Base-by-base conservation (phyloP, 164 flowering plant genomes). In the Annona squamosa region DNA sequence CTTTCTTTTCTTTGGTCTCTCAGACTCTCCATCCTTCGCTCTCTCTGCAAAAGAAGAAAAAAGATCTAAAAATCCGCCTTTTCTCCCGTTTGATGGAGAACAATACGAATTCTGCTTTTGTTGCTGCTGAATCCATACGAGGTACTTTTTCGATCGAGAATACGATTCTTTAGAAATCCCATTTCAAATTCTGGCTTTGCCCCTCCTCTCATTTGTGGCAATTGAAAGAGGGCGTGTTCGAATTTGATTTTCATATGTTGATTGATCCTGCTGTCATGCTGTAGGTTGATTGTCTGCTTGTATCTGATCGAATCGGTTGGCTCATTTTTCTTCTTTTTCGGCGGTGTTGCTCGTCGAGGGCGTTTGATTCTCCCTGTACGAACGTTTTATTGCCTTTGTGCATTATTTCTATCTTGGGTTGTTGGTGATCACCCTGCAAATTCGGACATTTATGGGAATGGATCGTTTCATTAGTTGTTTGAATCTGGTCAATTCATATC, bases 61-160 rank as follows among this genome's bases (percentile, higher is more conserved):
- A 26, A 57, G 62, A 67, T 7, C 65, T 59, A 67, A 46, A 66
- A 47, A 64, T 45, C 61, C 17, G 61, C 72, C 63, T 73, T 73
- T 77, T 65, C 71, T 73, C 63, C n/a, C 69, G 46, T 63, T 72
- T 45, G 64, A 74, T 59, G 71, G 61, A 46, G 12, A 37, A 65
- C 37, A 65, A 65, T 65, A 26, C 44, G 48, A 16, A 19, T 43
- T 1, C 57, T 64, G 12, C 46, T 64, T 64, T 16, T 72, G 19
- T 9, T 16, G 46, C 44, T 17, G 16, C 69, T 66, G 69, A 66
- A 66, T 44, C 46, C 9, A 41, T 65, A 37, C 68, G 7, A 19
- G 26, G 3, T 65, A 17, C 37, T 19, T 63, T 63, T 65, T 65
- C 45, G 16, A 13, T 13, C 45, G 16, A 65, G 68, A 43, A 65